These are phyloP conservation scores for Polytrichum formosum DNA, from an alignment of 225 moss, liverwort and hornwort species.

Conservation along the genomic window DNA sequence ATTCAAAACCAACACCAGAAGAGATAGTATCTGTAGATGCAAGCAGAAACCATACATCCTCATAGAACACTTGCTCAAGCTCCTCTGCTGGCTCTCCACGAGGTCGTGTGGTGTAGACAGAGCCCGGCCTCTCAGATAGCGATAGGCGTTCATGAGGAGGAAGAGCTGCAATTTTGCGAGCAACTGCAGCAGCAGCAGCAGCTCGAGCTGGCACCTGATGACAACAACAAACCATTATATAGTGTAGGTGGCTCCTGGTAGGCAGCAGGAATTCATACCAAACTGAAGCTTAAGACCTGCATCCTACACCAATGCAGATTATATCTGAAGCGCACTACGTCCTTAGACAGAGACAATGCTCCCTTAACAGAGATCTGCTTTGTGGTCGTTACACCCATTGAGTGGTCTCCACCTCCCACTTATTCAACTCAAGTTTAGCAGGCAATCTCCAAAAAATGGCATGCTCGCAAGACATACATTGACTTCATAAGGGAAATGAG, in stretches of 20 bases:
- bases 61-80: slow-evolving; percentile 58
- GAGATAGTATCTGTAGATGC: background rate
- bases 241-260: background rate
- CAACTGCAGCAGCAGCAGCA: slow-evolving; percentile 78
- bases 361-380: no score
- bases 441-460: background rate
- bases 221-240: slow-evolving; percentile 10
- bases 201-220: slow-evolving; percentile 85
- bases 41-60: slow-evolving; percentile 37
- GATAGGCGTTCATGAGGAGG: slow-evolving; percentile 75
- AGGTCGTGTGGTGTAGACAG: slow-evolving; percentile 35
- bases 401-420: background rate
- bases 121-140: slow-evolving; percentile 36
- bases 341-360: no score
- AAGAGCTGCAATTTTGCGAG: slow-evolving; percentile 71
- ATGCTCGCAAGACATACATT: no score
- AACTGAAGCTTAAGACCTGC: background rate
- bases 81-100: slow-evolving; percentile 58
- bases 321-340: no score
- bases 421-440: background rate
- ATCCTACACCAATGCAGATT: no score
- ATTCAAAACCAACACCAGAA: no score
- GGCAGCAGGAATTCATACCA: background rate
- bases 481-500: no score
- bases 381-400: no score